Base-by-base conservation (phyloP, 2,329 filamentous ascomycete species). In the Chrysoporthe austroafricana region DNA sequence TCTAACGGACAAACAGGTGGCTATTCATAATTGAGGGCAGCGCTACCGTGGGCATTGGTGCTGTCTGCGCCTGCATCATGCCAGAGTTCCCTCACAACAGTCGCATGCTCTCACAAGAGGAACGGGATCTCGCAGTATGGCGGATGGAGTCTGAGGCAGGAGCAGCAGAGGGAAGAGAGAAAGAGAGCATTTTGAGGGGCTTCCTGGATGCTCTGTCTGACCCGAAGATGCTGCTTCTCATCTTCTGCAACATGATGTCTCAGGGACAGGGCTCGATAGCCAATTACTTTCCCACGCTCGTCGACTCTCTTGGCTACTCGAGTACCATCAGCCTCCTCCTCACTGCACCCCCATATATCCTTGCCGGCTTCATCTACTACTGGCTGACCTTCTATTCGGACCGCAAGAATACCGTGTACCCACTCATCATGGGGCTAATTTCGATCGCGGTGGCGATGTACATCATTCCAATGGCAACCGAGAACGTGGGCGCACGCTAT, bases 11-110 rank as follows among this genome's bases (percentile, higher is more conserved):
- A 50, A 21, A 50, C n/a, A 50, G 46, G 46, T 50, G 85, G 85
- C 75, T 85, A 0, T 86, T 86, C 67, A 82, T 84, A 48, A 75
- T 82, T 13, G 79, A 82, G 61, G 79, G 79, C 1, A 71, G 74
- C 9, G 80, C 80, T 0, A 86, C 84, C 1, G 77, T 84, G 18
- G 79, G 79, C 16, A 72, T 78, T 36, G 75, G 75, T 4, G 63
- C 74, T 0, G 70, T 79, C 39, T 78, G 75, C 63, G 72, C 74
- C 26, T 75, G 72, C 26, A 73, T 81, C 63, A 77, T 81, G 76
- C 79, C 75, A 8, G 75, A 78, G 36, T 80, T 77, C 64, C 79
- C 79, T 0, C 77, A 80, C 70, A 81, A 80, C 72, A 77, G 74
- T 65, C 77, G 76, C 42, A 75, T 79, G 14, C 71, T 79, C 14